Evolutionary conservation across 345 rosid species (phyloP), one percentile per base, ranked within the genome.

Genomic region (Hibiscus syriacus): DNA sequence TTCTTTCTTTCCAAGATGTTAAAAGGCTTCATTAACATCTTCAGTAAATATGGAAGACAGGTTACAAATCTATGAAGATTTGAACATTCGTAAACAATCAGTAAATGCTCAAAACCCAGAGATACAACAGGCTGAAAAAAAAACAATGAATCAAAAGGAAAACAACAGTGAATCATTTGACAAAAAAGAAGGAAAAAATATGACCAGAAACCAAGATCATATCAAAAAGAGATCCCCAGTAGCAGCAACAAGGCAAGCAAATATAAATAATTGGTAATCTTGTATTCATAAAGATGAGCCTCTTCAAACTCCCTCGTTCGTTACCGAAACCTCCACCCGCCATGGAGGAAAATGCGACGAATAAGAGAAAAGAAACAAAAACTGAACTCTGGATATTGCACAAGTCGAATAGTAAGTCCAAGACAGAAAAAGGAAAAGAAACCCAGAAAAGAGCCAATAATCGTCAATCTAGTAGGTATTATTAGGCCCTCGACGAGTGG

Each of bases 191-290:
- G 0, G 30, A 39, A 8, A 9, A 20, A 20, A 50, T 19, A 82
- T 56, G 17, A 87, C 96, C 93, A 4, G 96, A 90, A 69, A 30
- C 96, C 96, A 14, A 90, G 90, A 81, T 90, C 96, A 72, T 86
- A 52, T 91, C 93, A 38, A 90, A 87, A 67, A 90, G 91, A 13
- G 93, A 86, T 2, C 93, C 23, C 93, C 92, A 26, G 80, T 71
- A 5, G 87, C 86, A 0, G 87, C 93, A 68, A 90, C 76, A 55
- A 84, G 38, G 58, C 93, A 90, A 70, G 90, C 79, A 19, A 82
- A 72, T 9, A 87, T 25, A 73, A 90, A 87, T 86, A 86, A 67
- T 71, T 63, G 50, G 96, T 90, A 64, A 81, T 87, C 20, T 39
- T 77, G 34, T 86, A 81, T 48, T 90, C 90, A 59, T 86, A 90